Percentiles rank a stretch among this genome's conserved stretches.
These are phyloP conservation scores for Poteriospumella lacustris DNA, from an alignment of 108 stramenopile genomes.

Conservation along the genomic window DNA sequence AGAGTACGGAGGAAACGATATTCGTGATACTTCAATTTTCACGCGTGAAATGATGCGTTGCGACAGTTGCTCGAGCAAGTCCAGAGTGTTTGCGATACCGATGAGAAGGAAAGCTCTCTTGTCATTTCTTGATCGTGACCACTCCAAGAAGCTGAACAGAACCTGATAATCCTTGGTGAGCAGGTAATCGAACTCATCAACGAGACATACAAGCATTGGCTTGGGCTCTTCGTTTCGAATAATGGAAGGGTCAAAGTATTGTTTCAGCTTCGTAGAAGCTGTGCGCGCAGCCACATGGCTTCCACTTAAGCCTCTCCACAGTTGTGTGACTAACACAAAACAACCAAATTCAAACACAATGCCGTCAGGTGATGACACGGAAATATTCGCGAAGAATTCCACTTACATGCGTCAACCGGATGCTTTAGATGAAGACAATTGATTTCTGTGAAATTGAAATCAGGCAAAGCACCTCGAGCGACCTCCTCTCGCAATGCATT, in stretches of 20 bases:
- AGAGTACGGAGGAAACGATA: constrained; percentile 49
- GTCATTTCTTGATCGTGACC: constrained; percentile 61
- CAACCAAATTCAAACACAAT: neutral
- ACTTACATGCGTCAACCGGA: constrained; percentile 44
- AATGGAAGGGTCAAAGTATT: constrained; percentile 26
- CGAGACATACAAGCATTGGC: constrained; percentile 59
- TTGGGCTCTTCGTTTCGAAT: constrained; percentile 17
- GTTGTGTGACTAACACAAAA: constrained; percentile 28
- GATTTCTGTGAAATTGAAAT: constrained; percentile 44
- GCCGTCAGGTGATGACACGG: neutral
- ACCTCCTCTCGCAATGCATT: constrained; percentile 16
- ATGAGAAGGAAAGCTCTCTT: constrained; percentile 75
- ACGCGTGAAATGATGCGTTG: constrained; percentile 62
- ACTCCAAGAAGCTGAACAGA: constrained; percentile 94
- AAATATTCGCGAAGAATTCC: neutral
- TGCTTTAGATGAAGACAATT: constrained; percentile 49
- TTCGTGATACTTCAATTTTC: constrained; percentile 29
- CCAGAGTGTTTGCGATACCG: constrained; percentile 96
- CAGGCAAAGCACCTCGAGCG: neutral
- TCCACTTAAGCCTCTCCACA: constrained; percentile 45
- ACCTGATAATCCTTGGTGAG: constrained; percentile 84
- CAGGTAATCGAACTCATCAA: constrained; percentile 95
- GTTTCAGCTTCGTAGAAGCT: constrained; percentile 39
- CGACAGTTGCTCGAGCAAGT: constrained; percentile 80
- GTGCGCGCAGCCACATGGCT: constrained; percentile 22